Evolutionary conservation across 768 basidiomycete species (phyloP).

Genomic region (Leccinum barrowsii): DNA sequence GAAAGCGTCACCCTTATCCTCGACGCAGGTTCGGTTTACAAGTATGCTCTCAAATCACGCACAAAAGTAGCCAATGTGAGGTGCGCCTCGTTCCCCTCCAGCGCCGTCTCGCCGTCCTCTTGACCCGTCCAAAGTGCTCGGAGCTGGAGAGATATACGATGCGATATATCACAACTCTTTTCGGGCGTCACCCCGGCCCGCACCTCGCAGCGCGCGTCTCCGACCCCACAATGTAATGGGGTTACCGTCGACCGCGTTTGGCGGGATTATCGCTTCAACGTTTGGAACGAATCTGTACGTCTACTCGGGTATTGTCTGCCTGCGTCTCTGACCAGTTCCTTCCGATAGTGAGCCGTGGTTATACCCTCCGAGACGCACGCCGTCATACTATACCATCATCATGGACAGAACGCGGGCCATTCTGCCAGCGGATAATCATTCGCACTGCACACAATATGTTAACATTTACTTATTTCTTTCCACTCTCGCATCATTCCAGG

Average conservation of each 20-base stretch:
- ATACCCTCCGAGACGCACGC: slow-evolving; percentile 24
- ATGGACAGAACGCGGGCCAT: slow-evolving; percentile 26
- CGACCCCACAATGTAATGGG: slow-evolving; percentile 43
- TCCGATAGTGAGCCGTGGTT: slow-evolving; percentile 19
- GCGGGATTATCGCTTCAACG: slow-evolving; percentile 61
- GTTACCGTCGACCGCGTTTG: slow-evolving; percentile 64
- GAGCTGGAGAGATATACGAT: slow-evolving; percentile 62
- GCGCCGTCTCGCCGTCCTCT: not conserved
- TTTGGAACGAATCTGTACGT: slow-evolving; percentile 53
- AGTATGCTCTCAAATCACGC: slow-evolving; percentile 63
- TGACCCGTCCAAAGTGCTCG: slow-evolving; percentile 44
- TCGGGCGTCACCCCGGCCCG: slow-evolving; percentile 34
- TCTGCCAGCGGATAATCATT: slow-evolving; percentile 29
- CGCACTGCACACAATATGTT: slow-evolving; percentile 30
- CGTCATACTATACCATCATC: slow-evolving; percentile 29
- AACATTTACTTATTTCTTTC: slow-evolving; percentile 25
- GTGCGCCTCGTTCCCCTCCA: slow-evolving; percentile 36
- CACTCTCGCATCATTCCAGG: slow-evolving; percentile 15
- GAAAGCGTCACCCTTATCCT: slow-evolving; percentile 65
- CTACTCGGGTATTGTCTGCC: not conserved
- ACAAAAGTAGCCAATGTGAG: slow-evolving; percentile 67
- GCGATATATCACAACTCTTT: slow-evolving; percentile 60
- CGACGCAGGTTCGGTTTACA: slow-evolving; percentile 65
- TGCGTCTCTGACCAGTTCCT: slow-evolving; percentile 7
- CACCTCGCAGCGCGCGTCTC: slow-evolving; percentile 31